Base-by-base conservation (phyloP, 345 rosid genomes). In the Acer yangbiense region DNA sequence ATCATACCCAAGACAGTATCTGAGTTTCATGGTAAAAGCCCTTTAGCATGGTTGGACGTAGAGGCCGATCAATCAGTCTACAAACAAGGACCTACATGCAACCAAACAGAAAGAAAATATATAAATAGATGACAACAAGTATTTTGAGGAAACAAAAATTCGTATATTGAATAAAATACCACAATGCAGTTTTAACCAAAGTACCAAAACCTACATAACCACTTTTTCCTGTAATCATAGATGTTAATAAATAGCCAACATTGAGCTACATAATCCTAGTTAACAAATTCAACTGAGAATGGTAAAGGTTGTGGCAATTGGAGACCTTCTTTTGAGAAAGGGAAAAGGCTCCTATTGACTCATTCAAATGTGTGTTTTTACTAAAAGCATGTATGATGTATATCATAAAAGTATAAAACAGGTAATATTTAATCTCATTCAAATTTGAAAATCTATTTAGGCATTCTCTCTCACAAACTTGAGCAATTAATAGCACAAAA, bases 11-110 rank as follows among this genome's bases (percentile, higher is more conserved):
- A 63, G 98, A 96, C 72, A 92, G 82, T 80, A 96, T 83, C 82
- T 96, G 99, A 82, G 97, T 96, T 86, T 96, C 99, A 44, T 94
- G 89, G 93, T 96, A 92, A 87, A 96, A 96, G 78, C 99, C 99
- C 88, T 92, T 91, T 65, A 82, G 87, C 92, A 96, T 92, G 66
- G 99, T 96, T 78, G 99, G 97, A 64, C 97, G 97, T 82, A 96
- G 71, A 85, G 99, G 99, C 85, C 99, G 89, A 89, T 96, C 99
- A 1, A 96, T 96, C 90, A 96, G 82, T 87, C 99, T 92, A 84
- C 99, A 94, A 70, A 88, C 90, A 77, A 96, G 95, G 83, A 94
- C 98, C 99, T 96, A 81, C 69, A 85, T 68, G 73, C 58, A 77
- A 76, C 64, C 58, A 82, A 80, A 78, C 18, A 67, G 54, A 54